Conservation (phyloP, 257 asterid genomes). For the Penstemon eatonii region DNA sequence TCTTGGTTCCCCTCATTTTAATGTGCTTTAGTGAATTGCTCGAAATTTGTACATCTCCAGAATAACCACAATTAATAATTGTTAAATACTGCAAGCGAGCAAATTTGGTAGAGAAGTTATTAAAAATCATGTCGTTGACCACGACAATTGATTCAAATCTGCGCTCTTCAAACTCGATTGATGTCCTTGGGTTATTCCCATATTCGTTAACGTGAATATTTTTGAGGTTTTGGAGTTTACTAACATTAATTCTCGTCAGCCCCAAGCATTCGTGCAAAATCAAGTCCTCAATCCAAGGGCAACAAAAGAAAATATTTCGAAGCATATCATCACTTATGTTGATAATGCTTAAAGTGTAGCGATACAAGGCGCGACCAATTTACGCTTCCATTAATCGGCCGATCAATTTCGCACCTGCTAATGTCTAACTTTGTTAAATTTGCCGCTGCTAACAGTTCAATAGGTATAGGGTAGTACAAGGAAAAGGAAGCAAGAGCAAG, state of each 20-base stretch:
- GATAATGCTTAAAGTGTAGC: background rate
- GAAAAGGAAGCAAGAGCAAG: background rate
- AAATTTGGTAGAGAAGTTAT: no score
- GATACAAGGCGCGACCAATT: slow-evolving; percentile 10
- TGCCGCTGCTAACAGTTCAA: slow-evolving; percentile 5
- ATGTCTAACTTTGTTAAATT: background rate
- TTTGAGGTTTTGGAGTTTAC: background rate
- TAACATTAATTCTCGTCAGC: background rate
- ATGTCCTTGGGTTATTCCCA: no score
- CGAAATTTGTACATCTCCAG: no score
- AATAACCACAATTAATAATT: no score
- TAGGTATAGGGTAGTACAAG: background rate
- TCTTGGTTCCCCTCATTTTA: no score
- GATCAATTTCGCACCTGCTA: background rate
- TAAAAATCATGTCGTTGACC: no score
- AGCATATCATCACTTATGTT: background rate
- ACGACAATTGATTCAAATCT: no score
- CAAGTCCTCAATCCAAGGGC: slow-evolving; percentile 26
- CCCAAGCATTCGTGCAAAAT: background rate
- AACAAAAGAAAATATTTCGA: slow-evolving; percentile 18
- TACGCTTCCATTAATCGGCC: background rate
- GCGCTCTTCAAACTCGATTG: no score
- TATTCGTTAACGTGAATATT: no score
- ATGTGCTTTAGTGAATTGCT: no score
- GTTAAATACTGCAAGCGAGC: no score